Evolutionary conservation across 2,329 filamentous ascomycete species (phyloP).

Genomic region (Tolypocladium nubicola): DNA sequence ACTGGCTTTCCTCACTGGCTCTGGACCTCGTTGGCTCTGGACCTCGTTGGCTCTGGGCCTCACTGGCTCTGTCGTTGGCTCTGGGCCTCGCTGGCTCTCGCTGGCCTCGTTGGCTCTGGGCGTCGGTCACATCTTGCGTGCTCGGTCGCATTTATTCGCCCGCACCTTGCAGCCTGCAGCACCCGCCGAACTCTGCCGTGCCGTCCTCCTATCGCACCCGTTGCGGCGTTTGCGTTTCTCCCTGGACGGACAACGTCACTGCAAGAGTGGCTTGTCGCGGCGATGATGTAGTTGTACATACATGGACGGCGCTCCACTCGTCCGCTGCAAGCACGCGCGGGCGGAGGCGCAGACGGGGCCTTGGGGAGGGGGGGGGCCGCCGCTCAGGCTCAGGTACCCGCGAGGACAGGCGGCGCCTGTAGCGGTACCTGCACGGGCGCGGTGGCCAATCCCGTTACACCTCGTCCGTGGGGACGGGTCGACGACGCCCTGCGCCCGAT

Average conservation of each 20-base stretch:
- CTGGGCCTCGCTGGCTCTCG: too few relatives aligned
- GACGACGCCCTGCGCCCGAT: background rate
- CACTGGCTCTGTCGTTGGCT: background rate
- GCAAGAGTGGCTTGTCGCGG: background rate
- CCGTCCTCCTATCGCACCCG: background rate
- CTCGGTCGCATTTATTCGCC: background rate
- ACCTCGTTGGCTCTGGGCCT: background rate
- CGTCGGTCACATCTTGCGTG: background rate
- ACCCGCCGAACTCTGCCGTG: background rate
- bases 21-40: too few relatives aligned
- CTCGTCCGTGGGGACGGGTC: background rate
- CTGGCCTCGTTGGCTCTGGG: too few relatives aligned
- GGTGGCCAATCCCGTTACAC: background rate
- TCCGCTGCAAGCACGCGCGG: background rate
- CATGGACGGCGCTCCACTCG: background rate
- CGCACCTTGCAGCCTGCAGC: background rate
- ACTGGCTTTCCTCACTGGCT: too few relatives aligned
- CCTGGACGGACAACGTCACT: background rate
- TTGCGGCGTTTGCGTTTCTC: background rate
- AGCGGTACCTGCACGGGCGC: background rate
- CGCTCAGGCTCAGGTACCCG: background rate
- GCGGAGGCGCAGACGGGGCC: background rate
- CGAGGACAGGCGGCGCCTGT: background rate
- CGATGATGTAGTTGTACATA: background rate
- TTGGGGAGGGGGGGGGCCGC: too few relatives aligned